These are phyloP conservation scores for Aphanocladium album DNA, from an alignment of 2,329 filamentous ascomycete genomes.

Conservation along the genomic window DNA sequence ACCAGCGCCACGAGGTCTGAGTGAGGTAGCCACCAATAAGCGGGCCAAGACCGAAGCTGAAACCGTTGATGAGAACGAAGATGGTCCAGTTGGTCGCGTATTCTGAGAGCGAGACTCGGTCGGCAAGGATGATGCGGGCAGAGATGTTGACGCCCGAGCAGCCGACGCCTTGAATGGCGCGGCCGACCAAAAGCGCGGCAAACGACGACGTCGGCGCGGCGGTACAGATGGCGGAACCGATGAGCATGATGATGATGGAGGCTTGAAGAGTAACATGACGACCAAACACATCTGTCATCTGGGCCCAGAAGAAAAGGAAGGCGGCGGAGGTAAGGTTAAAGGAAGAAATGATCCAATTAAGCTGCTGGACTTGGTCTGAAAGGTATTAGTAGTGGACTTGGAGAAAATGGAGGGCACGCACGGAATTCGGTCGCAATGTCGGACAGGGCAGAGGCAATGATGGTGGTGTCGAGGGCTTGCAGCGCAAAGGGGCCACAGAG, in stretches of 20 bases:
- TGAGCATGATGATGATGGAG: conserved; percentile 46
- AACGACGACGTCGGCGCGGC: conserved; percentile 45
- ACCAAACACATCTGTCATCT: conserved; percentile 56
- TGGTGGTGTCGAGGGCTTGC: conserved; percentile 56
- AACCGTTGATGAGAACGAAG: conserved; percentile 51
- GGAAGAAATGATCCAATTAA: conserved; percentile 61
- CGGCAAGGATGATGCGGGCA: conserved; percentile 52
- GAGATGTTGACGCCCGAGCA: conserved; percentile 53
- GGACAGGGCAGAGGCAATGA: conserved; percentile 24
- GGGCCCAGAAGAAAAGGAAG: conserved; percentile 57
- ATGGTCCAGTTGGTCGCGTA: conserved; percentile 53
- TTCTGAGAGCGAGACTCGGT: conserved; percentile 52
- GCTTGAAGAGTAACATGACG: conserved; percentile 51
- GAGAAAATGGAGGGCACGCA: neutral
- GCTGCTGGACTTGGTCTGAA: conserved; percentile 42
- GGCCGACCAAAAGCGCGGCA: conserved; percentile 51
- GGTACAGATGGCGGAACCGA: conserved; percentile 54
- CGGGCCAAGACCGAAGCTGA: conserved; percentile 53
- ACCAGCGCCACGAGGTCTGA: conserved; percentile 58
- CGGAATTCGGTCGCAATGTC: conserved; percentile 10
- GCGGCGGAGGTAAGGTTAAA: conserved; percentile 60
- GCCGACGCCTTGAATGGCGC: conserved; percentile 54
- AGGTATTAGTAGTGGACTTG: conserved; percentile 46
- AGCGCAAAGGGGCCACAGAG: conserved; percentile 54
- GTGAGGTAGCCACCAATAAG: conserved; percentile 54